These are phyloP conservation scores for Ceratocystis alfenasii DNA, from an alignment of 2,329 filamentous ascomycete species.

Conservation along the genomic window DNA sequence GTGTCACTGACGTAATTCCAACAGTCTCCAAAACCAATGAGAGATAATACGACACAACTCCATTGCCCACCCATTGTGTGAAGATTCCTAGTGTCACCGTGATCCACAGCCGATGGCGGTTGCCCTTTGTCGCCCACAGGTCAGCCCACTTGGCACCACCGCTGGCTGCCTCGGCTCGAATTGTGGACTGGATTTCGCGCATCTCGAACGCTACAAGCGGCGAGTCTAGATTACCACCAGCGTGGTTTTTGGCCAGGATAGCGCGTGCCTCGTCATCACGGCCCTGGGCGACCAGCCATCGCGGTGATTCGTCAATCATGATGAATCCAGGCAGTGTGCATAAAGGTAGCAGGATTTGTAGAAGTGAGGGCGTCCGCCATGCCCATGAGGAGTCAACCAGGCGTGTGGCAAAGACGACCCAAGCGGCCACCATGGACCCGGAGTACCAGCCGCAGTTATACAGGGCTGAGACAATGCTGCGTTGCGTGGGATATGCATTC, in stretches of 20 bases:
- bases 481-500: constrained; percentile 49
- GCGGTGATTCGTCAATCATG: constrained; percentile 29
- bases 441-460: constrained; percentile 37
- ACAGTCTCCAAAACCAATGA: constrained; percentile 37
- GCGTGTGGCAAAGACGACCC: constrained; percentile 35
- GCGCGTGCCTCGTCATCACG: constrained; percentile 28
- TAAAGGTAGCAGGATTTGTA: constrained; percentile 34
- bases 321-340: constrained; percentile 29
- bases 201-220: constrained; percentile 47
- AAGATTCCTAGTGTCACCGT: constrained; percentile 41
- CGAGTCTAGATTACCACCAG: constrained; percentile 40
- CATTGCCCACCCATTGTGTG: constrained; percentile 43
- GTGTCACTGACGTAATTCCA: constrained; percentile 32
- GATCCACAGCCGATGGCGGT: constrained; percentile 39
- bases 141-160: constrained; percentile 41
- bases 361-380: constrained; percentile 33
- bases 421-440: constrained; percentile 36
- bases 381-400: constrained; percentile 28
- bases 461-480: constrained; percentile 49
- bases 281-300: constrained; percentile 29
- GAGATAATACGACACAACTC: constrained; percentile 40
- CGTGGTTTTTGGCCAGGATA: constrained; percentile 35
- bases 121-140: constrained; percentile 39
- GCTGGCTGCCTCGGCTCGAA: constrained; percentile 43
- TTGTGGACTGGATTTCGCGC: constrained; percentile 46